Conservation (phyloP, 106 monocot species). For the Alisma plantagoaquatica region DNA sequence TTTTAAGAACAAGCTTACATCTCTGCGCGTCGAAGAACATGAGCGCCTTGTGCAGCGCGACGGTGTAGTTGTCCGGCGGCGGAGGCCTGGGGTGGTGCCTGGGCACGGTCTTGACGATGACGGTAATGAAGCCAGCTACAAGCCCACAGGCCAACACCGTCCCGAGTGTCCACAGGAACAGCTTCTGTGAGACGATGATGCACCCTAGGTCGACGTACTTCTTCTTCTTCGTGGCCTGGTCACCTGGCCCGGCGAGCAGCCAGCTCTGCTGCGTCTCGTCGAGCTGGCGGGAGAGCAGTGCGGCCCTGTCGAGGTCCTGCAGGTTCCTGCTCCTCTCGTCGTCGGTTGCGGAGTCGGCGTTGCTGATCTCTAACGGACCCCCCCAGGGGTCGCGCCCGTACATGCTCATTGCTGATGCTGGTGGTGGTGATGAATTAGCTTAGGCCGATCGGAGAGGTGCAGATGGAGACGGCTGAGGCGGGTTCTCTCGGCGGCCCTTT, state of each 20-base stretch:
- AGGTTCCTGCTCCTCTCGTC: conserved; percentile 95
- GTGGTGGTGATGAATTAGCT: too few species aligned
- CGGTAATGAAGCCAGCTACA: conserved; percentile 49
- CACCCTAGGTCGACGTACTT: conserved; percentile 96
- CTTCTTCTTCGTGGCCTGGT: conserved; percentile 75
- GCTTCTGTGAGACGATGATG: conserved; percentile 68
- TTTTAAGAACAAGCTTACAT: too few species aligned
- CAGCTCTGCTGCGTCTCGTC: conserved; percentile 99
- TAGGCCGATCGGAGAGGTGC: too few species aligned
- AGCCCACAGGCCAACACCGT: conserved; percentile 34
- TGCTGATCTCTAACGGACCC: conserved; percentile 80
- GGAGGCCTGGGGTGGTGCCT: conserved; percentile 40
- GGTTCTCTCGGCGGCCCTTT: too few species aligned
- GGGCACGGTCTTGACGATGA: conserved; percentile 38
- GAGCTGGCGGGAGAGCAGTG: conserved; percentile 53
- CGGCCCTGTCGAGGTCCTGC: conserved; percentile 61
- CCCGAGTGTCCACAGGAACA: conserved; percentile 62
- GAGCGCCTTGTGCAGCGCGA: conserved; percentile 87
- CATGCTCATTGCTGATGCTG: conserved; percentile 14
- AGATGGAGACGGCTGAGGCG: too few species aligned
- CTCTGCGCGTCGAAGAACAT: conserved; percentile 99
- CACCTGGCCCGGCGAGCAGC: conserved; percentile 90
- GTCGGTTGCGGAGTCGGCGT: conserved; percentile 74
- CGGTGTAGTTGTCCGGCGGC: conserved; percentile 80
- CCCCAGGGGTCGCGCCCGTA: conserved; percentile 53